Evolutionary conservation across 1,139 yeast species (phyloP), one percentile per base, ranked within the genome.

Genomic region (Kazachstania sp.): DNA sequence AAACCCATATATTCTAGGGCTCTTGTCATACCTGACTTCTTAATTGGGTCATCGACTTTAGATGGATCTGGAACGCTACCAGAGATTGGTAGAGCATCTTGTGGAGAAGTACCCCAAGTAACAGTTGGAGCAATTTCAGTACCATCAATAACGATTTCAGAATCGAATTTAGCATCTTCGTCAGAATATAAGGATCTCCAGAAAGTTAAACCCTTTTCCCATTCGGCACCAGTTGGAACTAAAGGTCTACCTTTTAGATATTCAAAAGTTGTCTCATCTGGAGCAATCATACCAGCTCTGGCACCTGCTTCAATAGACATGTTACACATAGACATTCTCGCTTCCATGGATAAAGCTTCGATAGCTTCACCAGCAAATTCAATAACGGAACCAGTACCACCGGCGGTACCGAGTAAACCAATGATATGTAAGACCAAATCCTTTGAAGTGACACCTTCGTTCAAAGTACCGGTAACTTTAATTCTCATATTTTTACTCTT

Each of bases 221-320:
- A 92, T 71, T 90, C 88, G 7, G 70, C 86, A 49, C 95, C 97
- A 61, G 77, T 77, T 64, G 98, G 98, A 52, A 97, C 94, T 59
- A 92, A 76, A 40, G 97, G 97, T 66, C 97, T 79, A 51, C 95
- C 95, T 71, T 90, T 81, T 59, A 92, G 75, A 70, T 92, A 92
- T 47, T 83, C 82, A 63, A 83, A 86, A 23, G 97, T 90, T 48
- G 68, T 80, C 55, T 88, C 83, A 66, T 92, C 98, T 12, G 98
- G 98, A 54, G 84, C 86, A 64, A 92, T 90, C 97, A 92, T 87
- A 71, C 98, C 98, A 23, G 98, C 98, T 71, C 98, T 83, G 29
- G 98, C 98, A 71, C 98, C 98, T 50, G 84, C 98, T 72, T 92
- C 98, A 60, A 92, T 90, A 41, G 97, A 82, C 98, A 92, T 92